Percentiles rank a stretch among this genome's conserved stretches.
These are phyloP conservation scores for Larix kaempferi DNA, from an alignment of 75 land plant species.

Conservation along the genomic window DNA sequence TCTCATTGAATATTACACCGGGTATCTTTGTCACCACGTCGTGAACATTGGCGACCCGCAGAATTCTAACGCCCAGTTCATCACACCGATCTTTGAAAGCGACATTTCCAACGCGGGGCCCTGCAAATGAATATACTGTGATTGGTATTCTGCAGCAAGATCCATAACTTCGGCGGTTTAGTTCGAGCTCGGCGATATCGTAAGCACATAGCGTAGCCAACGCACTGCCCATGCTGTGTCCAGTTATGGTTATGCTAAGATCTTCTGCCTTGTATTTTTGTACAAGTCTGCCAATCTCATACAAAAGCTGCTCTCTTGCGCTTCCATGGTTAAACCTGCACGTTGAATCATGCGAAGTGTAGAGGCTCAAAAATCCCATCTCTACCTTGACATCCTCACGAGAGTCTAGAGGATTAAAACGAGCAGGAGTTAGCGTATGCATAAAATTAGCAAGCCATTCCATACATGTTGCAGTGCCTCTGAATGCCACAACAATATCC, in stretches of 20 bases:
- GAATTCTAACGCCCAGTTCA: slow-evolving; percentile 59
- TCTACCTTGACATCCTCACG: slow-evolving; percentile 54
- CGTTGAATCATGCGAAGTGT: slow-evolving; percentile 47
- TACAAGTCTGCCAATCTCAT: slow-evolving; percentile 33
- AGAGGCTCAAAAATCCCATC: slow-evolving; percentile 56
- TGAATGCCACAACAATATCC: slow-evolving; percentile 47
- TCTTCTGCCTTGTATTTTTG: slow-evolving; percentile 37
- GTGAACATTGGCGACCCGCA: slow-evolving; percentile 58
- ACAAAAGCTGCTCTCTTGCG: slow-evolving; percentile 49
- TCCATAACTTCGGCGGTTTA: slow-evolving; percentile 11
- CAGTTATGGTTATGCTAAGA: slow-evolving; percentile 58
- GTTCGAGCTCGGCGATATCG: slow-evolving; percentile 56
- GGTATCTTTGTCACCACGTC: slow-evolving; percentile 64
- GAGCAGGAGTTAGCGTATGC: slow-evolving; percentile 47
- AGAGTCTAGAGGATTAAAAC: slow-evolving; percentile 38
- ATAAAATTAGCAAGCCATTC: slow-evolving; percentile 67
- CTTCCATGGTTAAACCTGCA: slow-evolving; percentile 41
- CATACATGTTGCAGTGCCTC: slow-evolving; percentile 55
- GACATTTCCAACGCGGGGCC: slow-evolving; percentile 64
- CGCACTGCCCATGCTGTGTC: slow-evolving; percentile 69
- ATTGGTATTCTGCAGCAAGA: slow-evolving; percentile 27
- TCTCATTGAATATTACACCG: slow-evolving; percentile 52
- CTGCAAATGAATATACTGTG: slow-evolving; percentile 62
- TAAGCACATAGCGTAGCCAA: slow-evolving; percentile 58
- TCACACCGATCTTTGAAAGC: slow-evolving; percentile 57